Conservation (phyloP, 306 rosid genomes). For the Aeschynomene evenia region DNA sequence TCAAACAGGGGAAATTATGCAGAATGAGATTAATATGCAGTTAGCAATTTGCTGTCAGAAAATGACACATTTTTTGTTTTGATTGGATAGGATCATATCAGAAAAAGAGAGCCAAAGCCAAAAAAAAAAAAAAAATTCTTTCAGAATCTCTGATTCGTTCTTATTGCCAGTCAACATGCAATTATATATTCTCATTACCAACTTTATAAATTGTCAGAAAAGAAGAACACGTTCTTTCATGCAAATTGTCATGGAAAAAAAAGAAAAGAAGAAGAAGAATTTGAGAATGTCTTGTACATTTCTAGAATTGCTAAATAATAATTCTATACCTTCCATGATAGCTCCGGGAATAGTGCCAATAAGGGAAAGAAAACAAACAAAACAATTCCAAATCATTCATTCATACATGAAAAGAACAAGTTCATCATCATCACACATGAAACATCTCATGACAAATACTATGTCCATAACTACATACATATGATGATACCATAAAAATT, state of each 20-base stretch:
- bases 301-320: not conserved
- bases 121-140: no score
- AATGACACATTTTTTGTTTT: conserved; percentile 43
- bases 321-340: not conserved
- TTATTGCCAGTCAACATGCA: conserved; percentile 28
- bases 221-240: not conserved
- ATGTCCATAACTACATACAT: no score
- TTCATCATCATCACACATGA: not conserved
- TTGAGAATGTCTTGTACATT: conserved; percentile 21
- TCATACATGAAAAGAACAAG: not conserved
- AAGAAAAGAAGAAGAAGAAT: not conserved
- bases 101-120: conserved; percentile 1
- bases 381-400: not conserved
- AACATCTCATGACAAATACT: not conserved
- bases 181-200: conserved; percentile 14
- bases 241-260: conserved; percentile 20
- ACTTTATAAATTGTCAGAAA: conserved; percentile 7
- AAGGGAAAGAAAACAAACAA: not conserved
- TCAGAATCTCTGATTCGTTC: conserved; percentile 22
- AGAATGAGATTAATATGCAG: conserved; percentile 26
- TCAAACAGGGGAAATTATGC: conserved; percentile 28
- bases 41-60: conserved; percentile 33
- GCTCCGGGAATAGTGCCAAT: not conserved
- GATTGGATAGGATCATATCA: conserved; percentile 7
- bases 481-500: not conserved